These are phyloP conservation scores for Sinapis alba DNA, from an alignment of 441 rosid genomes.

Conservation along the genomic window DNA sequence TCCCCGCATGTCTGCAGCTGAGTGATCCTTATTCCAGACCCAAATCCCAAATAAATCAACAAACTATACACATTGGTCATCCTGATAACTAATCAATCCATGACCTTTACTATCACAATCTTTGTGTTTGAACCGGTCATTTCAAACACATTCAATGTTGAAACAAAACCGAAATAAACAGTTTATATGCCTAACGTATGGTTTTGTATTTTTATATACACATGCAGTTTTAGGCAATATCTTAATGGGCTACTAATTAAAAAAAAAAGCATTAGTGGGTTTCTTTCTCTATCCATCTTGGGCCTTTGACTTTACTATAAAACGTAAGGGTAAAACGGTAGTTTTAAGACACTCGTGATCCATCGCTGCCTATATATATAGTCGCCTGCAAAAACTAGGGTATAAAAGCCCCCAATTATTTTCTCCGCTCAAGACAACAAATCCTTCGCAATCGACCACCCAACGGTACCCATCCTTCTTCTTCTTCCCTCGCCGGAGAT, in stretches of 20 bases:
- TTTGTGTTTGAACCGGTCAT: neutral
- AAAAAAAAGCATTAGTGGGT: neutral
- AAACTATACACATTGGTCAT: constrained; percentile 62
- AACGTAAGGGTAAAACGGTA: constrained; percentile 41
- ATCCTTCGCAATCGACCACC: constrained; percentile 28
- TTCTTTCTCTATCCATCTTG: neutral
- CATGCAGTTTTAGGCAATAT: neutral
- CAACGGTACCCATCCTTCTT: constrained; percentile 40
- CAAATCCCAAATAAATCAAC: constrained; percentile 63
- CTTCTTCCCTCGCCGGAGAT: constrained; percentile 29
- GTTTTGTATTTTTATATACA: too few species aligned
- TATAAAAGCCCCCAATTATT: constrained; percentile 65
- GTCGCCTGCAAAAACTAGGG: constrained; percentile 76
- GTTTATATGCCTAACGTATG: neutral
- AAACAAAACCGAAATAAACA: neutral
- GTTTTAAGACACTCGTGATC: neutral
- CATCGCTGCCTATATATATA: constrained; percentile 64
- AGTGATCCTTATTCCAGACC: constrained; percentile 82
- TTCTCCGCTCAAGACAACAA: constrained; percentile 60
- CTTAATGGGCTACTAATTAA: neutral
- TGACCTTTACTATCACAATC: too few species aligned
- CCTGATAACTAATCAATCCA: constrained; percentile 83
- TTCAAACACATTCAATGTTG: neutral
- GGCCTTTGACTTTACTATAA: constrained; percentile 2
- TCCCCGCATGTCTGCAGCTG: constrained; percentile 78